A percentile compares a stretch with the other conserved stretches of the same genome.
Evolutionary conservation across 2,329 filamentous ascomycete species (phyloP).

Genomic region (Pestalotiopsis fici): DNA sequence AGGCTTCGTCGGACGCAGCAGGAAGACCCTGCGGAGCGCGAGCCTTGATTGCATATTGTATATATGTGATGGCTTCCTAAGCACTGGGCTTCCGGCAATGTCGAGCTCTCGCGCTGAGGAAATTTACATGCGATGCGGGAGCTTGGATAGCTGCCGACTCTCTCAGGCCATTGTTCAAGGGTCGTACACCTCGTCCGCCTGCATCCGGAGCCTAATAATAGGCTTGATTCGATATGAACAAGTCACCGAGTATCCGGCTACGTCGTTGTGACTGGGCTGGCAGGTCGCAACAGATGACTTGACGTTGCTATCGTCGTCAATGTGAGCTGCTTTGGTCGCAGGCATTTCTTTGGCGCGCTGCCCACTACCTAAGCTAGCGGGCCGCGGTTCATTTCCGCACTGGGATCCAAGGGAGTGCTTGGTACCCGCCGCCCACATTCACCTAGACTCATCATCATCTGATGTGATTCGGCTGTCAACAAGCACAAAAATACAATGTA

Average conservation of each 20-base stretch:
- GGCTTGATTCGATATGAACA: not conserved
- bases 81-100: not conserved
- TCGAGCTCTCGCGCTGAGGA: not conserved
- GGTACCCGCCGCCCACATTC: not conserved
- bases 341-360: not conserved
- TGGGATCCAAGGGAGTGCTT: too few species aligned
- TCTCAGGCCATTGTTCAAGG: not conserved
- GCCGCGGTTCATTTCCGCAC: not conserved
- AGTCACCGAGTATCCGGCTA: not conserved
- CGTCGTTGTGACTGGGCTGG: not conserved
- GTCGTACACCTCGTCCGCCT: not conserved
- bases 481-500: too few species aligned
- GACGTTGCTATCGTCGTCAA: not conserved
- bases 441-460: not conserved
- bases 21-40: conserved; percentile 19
- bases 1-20: conserved; percentile 13
- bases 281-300: not conserved
- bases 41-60: conserved; percentile 20
- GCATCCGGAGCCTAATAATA: not conserved
- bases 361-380: not conserved
- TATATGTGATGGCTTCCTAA: not conserved
- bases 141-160: not conserved
- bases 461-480: too few species aligned
- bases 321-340: not conserved
- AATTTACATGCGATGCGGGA: not conserved